Evolutionary conservation across 345 rosid genomes (phyloP), one percentile per base, ranked within the genome.

Genomic region (Zanthoxylum bungeanum): DNA sequence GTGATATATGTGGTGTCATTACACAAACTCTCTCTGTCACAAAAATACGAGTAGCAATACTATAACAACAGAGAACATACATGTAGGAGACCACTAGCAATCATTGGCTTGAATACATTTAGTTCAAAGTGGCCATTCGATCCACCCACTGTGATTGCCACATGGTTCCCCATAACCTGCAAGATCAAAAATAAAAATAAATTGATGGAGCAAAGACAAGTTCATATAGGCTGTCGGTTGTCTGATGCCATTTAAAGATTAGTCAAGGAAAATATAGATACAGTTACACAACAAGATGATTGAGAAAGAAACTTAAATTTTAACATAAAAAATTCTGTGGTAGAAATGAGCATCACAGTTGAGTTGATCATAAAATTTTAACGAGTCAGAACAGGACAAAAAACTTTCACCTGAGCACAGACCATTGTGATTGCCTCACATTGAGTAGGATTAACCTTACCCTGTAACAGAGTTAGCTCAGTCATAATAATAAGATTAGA

Each of bases 401-500:
- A 7, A 82, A 68, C 59, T 6, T 64, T 81, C 83, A 90, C 98
- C 98, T 90, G 97, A 60, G 98, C 98, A 71, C 97, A 94, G 69
- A 94, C 98, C 98, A 94, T 92, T 34, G 98, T 92, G 50, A 94
- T 84, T 73, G 98, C 98, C 86, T 94, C 98, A 52, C 98, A 94
- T 74, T 92, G 98, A 53, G 98, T 94, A 69, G 98, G 98, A 78
- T 94, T 94, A 70, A 94, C 98, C 83, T 94, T 94, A 46, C 98
- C 98, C 98, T 92, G 88, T 79, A 82, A 86, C 36, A 39, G 49
- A 57, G 46, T 56, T 80, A 75, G 10, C 42, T 69, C 50, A 66
- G 34, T 72, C 27, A 73, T 50, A 31, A 24, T 31, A 72, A 12
- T n/a, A 46, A 73, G 53, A 62, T 64, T 60, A 33, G 34, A 70